Evolutionary conservation across 345 rosid species (phyloP), one percentile per base, ranked within the genome.

Genomic region (Syzygium oleosum): DNA sequence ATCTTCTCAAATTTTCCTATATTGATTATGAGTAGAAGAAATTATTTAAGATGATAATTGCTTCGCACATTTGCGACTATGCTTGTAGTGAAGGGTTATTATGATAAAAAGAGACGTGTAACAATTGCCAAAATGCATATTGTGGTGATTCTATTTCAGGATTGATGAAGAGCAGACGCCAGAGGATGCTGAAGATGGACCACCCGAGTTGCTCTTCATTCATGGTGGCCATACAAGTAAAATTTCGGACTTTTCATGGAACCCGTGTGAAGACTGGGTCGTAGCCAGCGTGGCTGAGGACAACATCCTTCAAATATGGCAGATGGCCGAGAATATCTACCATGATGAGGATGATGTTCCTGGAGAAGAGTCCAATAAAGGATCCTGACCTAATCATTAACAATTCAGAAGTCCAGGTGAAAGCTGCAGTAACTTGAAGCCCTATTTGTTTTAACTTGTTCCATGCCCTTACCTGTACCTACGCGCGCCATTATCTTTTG

Each of bases 191-290:
- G 98, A 97, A 91, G 99, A 98, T 86, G 99, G 99, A n/a, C 99
- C 98, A 7, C 99, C 99, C 1, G 99, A 98, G 92, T 90, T 98
- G 93, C 97, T 98, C 41, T 98, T 97, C 93, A 96, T 97, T 88
- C 99, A 98, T 85, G 99, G 99, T 34, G 99, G 99, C 80, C 99
- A 98, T 89, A 98, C 99, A 4, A 95, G 99, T 92, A 98, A 98
- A 93, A 95, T 98, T 63, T 97, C 99, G 17, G 99, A 97, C 91
- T 98, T 98, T 90, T 97, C 99, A 12, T 98, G 99, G 99, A 98
- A 98, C 92, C 98, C 99, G 5, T 96, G 98, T 88, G 99, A 98
- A 89, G 99, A 98, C 88, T 98, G 99, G 99, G 99, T 98, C 55
- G 63, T 98, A 55, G 93, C 98, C 43, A 98, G 99, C 88, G 99